Conservation (phyloP, 176 grass and related monocot species). For the Themeda triandra region DNA sequence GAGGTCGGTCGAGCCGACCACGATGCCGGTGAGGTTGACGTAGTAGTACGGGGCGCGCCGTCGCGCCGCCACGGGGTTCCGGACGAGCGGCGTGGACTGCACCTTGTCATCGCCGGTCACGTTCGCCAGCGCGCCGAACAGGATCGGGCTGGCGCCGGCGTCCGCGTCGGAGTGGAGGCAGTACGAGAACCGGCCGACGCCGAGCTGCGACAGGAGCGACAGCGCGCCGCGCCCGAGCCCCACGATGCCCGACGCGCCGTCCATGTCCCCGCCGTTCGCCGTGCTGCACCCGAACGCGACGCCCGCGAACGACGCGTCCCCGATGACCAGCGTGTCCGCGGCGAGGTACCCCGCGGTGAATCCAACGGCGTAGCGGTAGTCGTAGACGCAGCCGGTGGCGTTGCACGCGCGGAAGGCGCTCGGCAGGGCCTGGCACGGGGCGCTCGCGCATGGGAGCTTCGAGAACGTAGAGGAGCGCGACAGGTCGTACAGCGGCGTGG, state of each 20-base stretch:
- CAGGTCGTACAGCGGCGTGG: constrained; percentile 49
- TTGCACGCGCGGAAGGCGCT: constrained; percentile 14
- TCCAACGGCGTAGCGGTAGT: constrained; percentile 33
- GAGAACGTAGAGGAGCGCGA: constrained; percentile 39
- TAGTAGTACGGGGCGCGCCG: constrained; percentile 43
- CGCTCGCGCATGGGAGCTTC: constrained; percentile 23
- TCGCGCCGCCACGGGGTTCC: constrained; percentile 9
- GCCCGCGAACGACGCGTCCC: not conserved
- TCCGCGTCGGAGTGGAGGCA: constrained; percentile 43
- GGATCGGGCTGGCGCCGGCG: constrained; percentile 31
- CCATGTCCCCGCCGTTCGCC: too few relatives aligned
- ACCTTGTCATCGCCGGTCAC: constrained; percentile 3
- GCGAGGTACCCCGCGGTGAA: constrained; percentile 35
- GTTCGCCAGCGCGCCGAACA: constrained; percentile 49
- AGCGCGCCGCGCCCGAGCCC: too few relatives aligned
- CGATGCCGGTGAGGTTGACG: constrained; percentile 57
- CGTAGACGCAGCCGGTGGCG: constrained; percentile 45
- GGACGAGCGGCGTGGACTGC: constrained; percentile 47
- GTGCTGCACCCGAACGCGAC: constrained; percentile 60
- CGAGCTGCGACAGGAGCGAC: not conserved
- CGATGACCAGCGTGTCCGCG: constrained; percentile 31
- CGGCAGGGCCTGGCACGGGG: constrained; percentile 11
- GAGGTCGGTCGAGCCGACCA: constrained; percentile 31
- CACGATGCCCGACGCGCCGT: too few relatives aligned
- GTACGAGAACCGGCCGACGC: constrained; percentile 45